Evolutionary conservation across 2,329 filamentous ascomycete species (phyloP).

Genomic region (Stagonosporopsis tanaceti): DNA sequence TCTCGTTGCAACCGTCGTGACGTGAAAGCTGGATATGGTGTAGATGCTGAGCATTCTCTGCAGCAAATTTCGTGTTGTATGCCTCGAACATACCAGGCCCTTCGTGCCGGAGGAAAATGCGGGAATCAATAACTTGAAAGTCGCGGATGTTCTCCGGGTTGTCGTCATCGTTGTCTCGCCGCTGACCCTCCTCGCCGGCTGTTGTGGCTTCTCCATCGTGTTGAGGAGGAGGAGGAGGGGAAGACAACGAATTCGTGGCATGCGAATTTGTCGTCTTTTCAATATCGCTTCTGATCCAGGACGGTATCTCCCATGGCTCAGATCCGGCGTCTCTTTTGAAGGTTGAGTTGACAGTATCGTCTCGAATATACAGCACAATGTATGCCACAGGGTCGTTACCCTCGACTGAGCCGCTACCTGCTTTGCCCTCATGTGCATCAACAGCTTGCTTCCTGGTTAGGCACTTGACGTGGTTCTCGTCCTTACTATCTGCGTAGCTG

Average conservation of each 20-base stretch:
- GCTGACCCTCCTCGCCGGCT: slow-evolving; percentile 12
- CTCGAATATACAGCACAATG: slow-evolving; percentile 64
- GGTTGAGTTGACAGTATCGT: slow-evolving; percentile 52
- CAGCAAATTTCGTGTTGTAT: slow-evolving; percentile 38
- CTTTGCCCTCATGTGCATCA: slow-evolving; percentile 59
- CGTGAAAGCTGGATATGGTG: slow-evolving; percentile 33
- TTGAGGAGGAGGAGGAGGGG: slow-evolving; percentile 16
- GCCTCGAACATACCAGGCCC: slow-evolving; percentile 49
- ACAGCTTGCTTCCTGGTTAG: slow-evolving; percentile 65
- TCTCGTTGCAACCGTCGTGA: slow-evolving; percentile 38
- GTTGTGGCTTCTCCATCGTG: slow-evolving; percentile 11
- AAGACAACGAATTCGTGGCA: slow-evolving; percentile 23
- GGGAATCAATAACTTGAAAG: slow-evolving; percentile 47
- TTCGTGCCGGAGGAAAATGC: slow-evolving; percentile 44
- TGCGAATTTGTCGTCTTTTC: slow-evolving; percentile 33
- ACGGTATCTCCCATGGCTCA: slow-evolving; percentile 56
- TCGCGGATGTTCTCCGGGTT: slow-evolving; percentile 24
- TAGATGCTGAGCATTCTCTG: slow-evolving; percentile 22
- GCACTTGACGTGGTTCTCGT: slow-evolving; percentile 64
- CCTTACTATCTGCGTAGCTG: slow-evolving; percentile 62
- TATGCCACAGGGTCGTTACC: slow-evolving; percentile 61
- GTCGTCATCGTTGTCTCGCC: background rate
- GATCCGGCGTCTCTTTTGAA: slow-evolving; percentile 55
- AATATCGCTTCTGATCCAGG: slow-evolving; percentile 47
- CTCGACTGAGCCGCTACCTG: slow-evolving; percentile 46